phyloP scores from a whole-genome alignment of 2,329 filamentous ascomycete species.

The Elsinoe perseae region DNA sequence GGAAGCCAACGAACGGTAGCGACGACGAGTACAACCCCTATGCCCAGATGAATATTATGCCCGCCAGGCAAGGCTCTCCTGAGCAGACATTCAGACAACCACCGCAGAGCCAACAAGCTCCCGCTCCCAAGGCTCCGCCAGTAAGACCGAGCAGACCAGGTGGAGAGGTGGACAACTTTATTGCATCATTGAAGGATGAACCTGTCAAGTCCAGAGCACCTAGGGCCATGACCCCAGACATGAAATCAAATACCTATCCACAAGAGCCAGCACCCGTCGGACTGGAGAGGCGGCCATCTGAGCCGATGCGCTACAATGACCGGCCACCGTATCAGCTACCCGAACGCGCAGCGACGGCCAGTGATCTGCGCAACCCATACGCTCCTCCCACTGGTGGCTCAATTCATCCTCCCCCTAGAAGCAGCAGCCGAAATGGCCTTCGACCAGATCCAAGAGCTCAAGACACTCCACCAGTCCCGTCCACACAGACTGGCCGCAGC shows the following conservation, averaged over 20 bases:
- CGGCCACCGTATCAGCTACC: background rate
- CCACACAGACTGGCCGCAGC: background rate
- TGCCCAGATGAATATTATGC: background rate
- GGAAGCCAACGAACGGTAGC: background rate
- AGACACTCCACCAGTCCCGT: slow-evolving; percentile 28
- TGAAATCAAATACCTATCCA: slow-evolving; percentile 6
- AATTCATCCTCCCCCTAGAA: slow-evolving; percentile 16
- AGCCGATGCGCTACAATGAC: slow-evolving; percentile 3
- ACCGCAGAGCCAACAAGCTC: slow-evolving; percentile 18
- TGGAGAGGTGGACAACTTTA: slow-evolving; percentile 22
- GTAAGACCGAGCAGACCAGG: slow-evolving; percentile 26
- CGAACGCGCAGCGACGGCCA: slow-evolving; percentile 9
- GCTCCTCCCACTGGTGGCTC: slow-evolving; percentile 8
- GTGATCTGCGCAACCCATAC: slow-evolving; percentile 6
- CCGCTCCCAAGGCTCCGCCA: slow-evolving; percentile 21
- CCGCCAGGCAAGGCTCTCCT: background rate
- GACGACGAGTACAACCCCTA: slow-evolving; percentile 12
- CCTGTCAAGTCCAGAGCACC: background rate
- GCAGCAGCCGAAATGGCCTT: slow-evolving; percentile 21
- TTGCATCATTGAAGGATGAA: slow-evolving; percentile 14
- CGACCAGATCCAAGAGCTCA: slow-evolving; percentile 25
- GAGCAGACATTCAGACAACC: slow-evolving; percentile 9
- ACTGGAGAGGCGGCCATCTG: slow-evolving; percentile 8
- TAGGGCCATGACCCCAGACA: background rate
- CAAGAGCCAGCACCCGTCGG: background rate